phyloP scores from a whole-genome alignment of 2,329 filamentous ascomycete genomes.

The Fusarium secorum region DNA sequence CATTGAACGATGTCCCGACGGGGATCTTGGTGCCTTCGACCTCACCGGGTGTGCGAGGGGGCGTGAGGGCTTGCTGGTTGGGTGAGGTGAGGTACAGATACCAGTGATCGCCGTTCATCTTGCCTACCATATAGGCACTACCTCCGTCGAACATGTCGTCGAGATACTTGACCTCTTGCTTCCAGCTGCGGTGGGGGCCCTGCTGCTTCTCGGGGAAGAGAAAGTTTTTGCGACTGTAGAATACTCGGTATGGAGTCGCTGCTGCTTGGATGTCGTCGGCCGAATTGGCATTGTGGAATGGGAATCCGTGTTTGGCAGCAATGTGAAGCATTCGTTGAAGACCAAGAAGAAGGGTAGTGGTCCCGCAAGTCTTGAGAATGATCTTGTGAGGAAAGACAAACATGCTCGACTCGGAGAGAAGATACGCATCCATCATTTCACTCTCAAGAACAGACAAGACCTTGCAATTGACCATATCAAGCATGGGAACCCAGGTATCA shows the following conservation, averaged over 20 bases:
- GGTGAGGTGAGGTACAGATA: slow-evolving; percentile 96
- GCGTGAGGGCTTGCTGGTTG: slow-evolving; percentile 77
- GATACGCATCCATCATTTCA: slow-evolving; percentile 93
- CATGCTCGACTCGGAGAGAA: slow-evolving; percentile 99
- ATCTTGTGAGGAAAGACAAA: slow-evolving; percentile 99
- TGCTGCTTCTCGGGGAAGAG: slow-evolving; percentile 93
- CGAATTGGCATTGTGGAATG: slow-evolving; percentile 74
- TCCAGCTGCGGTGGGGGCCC: slow-evolving; percentile 96
- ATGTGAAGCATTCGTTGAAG: slow-evolving; percentile 92
- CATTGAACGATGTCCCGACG: slow-evolving; percentile 54
- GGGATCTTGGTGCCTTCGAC: slow-evolving; percentile 60
- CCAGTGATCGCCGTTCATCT: slow-evolving; percentile 99
- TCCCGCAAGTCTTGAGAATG: slow-evolving; percentile 97
- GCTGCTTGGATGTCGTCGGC: slow-evolving; percentile 74
- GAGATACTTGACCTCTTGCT: slow-evolving; percentile 90
- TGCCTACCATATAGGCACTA: slow-evolving; percentile 99
- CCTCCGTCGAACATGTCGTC: slow-evolving; percentile 91
- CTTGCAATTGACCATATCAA: slow-evolving; percentile 98
- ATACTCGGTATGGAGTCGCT: slow-evolving; percentile 92
- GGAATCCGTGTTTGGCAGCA: slow-evolving; percentile 87
- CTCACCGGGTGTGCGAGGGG: slow-evolving; percentile 77
- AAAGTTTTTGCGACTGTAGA: slow-evolving; percentile 99
- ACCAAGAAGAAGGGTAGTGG: slow-evolving; percentile 89
- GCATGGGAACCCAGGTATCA: slow-evolving; percentile 93
- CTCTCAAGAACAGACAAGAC: slow-evolving; percentile 93